These are phyloP conservation scores for Geotrichum carabidarum DNA, from an alignment of 1,139 yeast species.

Conservation along the genomic window DNA sequence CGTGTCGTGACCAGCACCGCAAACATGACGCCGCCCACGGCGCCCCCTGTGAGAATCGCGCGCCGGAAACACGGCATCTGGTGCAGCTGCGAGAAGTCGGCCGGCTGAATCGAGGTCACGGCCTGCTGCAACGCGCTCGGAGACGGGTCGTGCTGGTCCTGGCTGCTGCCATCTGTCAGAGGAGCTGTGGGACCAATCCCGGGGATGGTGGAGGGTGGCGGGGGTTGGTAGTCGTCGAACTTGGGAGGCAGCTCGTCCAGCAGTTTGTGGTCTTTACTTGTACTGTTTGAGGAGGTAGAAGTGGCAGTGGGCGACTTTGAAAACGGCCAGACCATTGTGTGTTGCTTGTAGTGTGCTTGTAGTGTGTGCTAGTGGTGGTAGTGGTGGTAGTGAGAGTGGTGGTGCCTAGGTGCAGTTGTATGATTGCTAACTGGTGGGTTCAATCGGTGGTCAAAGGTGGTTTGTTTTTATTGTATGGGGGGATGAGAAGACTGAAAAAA, in stretches of 20 bases:
- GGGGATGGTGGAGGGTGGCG: background rate
- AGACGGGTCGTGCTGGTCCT: constrained; percentile 6
- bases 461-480: too few relatives aligned
- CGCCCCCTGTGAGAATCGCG: constrained; percentile 81
- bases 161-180: background rate
- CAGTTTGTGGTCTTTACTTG: constrained; percentile 5
- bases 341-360: background rate
- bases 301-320: constrained; percentile 2
- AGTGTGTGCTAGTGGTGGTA: too few relatives aligned
- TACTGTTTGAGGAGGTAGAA: background rate
- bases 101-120: constrained; percentile 27
- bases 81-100: constrained; percentile 58
- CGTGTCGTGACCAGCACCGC: constrained; percentile 60
- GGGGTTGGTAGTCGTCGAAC: constrained; percentile 31
- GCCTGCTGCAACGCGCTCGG: constrained; percentile 23
- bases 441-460: too few relatives aligned
- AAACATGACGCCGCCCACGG: constrained; percentile 76
- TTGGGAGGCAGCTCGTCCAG: constrained; percentile 37
- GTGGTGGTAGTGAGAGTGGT: too few relatives aligned
- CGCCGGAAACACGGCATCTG: constrained; percentile 85
- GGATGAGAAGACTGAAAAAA: too few relatives aligned
- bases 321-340: constrained; percentile 20
- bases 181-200: background rate
- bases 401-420: too few relatives aligned
- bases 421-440: too few relatives aligned